phyloP scores from a whole-genome alignment of 140 eudicot species.

The Ambrosia hybrid region DNA sequence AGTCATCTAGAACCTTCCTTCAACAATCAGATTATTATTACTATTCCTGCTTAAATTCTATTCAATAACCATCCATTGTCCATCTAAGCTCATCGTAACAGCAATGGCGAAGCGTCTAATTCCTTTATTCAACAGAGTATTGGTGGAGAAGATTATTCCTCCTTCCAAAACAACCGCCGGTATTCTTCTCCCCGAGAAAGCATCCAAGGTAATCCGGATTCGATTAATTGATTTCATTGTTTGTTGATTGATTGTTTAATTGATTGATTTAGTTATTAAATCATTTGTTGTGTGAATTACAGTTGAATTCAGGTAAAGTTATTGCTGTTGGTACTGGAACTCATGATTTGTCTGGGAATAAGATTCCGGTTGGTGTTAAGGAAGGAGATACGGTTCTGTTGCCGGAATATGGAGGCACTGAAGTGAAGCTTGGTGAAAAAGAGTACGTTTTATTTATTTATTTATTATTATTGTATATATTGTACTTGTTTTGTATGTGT shows the following conservation, averaged over 20 bases:
- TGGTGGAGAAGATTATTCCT: slow-evolving; percentile 68
- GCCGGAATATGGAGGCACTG: slow-evolving; percentile 93
- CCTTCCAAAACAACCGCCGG: slow-evolving; percentile 87
- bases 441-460: slow-evolving; percentile 55
- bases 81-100: not conserved
- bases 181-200: slow-evolving; percentile 87
- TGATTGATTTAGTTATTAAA: not conserved
- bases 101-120: slow-evolving; percentile 75
- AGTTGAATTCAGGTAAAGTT: slow-evolving; percentile 76
- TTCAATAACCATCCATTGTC: too few species aligned
- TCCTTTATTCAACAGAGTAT: slow-evolving; percentile 78
- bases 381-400: slow-evolving; percentile 91
- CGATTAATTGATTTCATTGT: too few species aligned
- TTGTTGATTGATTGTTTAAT: not conserved
- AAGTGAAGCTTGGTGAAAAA: slow-evolving; percentile 86
- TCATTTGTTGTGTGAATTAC: not conserved
- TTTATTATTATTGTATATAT: not conserved
- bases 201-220: slow-evolving; percentile 55
- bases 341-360: slow-evolving; percentile 51
- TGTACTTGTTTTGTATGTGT: not conserved
- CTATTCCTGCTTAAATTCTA: too few species aligned
- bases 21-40: too few species aligned
- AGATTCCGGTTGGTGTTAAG: slow-evolving; percentile 63
- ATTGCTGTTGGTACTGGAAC: slow-evolving; percentile 73
- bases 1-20: too few species aligned